Base-by-base conservation (phyloP, 768 basidiomycete species). In the Paxillus involutus region DNA sequence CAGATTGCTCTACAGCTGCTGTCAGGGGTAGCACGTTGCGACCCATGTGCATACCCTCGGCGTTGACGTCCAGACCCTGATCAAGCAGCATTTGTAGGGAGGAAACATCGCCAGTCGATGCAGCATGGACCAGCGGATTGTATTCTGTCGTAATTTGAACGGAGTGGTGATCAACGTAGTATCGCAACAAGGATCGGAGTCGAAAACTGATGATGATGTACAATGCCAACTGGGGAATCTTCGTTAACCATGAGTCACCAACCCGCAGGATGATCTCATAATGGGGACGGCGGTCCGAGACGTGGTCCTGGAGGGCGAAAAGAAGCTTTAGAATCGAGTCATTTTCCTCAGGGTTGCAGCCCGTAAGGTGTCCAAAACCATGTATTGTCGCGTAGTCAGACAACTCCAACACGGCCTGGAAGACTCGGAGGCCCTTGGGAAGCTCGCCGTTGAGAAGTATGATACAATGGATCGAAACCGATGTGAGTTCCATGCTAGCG, bases 31-130 rank as follows among this genome's bases (percentile, higher is more conserved):
- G 16, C 16, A 10, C 6, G 12, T n/a, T 43, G 50, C n/a, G 8
- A 19, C n/a, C 8, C 39, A 30, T 2, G 21, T 13, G 4, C 21
- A 12, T 13, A 21, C 40, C 41, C 17, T 36, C 41, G 13, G 37
- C 36, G 47, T 50, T 53, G 42, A 54, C 44, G 33, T 56, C 61
- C 47, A 51, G 40, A 37, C 51, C 49, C 49, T 52, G 48, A 35
- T 55, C 57, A 16, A 53, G 49, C n/a, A 44, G 8, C 5, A 52
- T 13, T 17, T 44, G 21, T 30, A 40, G 11, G 16, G 14, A 17
- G 8, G 11, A 11, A 30, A 44, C 44, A 5, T 29, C 16, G 44
- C 26, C 44, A 16, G 2, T 9, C 12, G 4, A 8, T 30, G 44
- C 26, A 16, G 44, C 44, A 2, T 29, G 13, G 12, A 44, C 26